Evolutionary conservation across 176 grass and related monocot species (phyloP), one percentile per base, ranked within the genome.

Genomic region (Juncus effusus): DNA sequence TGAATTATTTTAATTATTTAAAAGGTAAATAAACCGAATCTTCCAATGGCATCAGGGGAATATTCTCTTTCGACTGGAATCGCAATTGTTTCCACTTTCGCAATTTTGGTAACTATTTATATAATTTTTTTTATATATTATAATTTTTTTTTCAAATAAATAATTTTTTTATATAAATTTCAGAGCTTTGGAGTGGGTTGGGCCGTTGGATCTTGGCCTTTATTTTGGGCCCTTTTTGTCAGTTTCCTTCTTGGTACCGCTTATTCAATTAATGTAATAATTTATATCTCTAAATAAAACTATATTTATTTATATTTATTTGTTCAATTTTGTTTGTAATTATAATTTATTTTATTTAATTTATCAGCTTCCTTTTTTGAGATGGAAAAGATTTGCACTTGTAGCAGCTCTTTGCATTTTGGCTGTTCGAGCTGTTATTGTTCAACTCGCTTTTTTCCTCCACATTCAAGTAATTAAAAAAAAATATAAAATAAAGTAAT

Each of bases 181-280:
- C 80, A 99, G 95, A 99, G 95, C 82, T 93, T 93, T 78, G 76
- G 72, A 73, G 63, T 93, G 81, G 88, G 85, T 61, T 89, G 80
- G 83, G 39, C 61, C 42, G 85, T 89, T 76, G 81, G 85, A 75
- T 99, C 85, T 13, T 83, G 59, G 67, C 88, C 85, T 69, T 80
- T 93, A 39, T 93, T 99, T 63, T 89, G 89, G 81, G 90, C 86
- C 67, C 86, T 84, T 72, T 90, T 90, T 73, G 77, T 99, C 74
- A 99, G 89, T 69, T 99, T 99, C 69, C 54, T 94, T 69, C 95
- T 99, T 80, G 95, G 95, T 71, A 99, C 89, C 19, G 89, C 89
- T 67, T 99, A 99, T 76, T 99, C 95, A 15, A 86, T 92, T 53
- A 84, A 99, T 82, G 95, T 90, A 90, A 82, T 80, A 55, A 59